phyloP scores from a whole-genome alignment of 495 filamentous ascomycete genomes.

The Penicillium riverlandense region DNA sequence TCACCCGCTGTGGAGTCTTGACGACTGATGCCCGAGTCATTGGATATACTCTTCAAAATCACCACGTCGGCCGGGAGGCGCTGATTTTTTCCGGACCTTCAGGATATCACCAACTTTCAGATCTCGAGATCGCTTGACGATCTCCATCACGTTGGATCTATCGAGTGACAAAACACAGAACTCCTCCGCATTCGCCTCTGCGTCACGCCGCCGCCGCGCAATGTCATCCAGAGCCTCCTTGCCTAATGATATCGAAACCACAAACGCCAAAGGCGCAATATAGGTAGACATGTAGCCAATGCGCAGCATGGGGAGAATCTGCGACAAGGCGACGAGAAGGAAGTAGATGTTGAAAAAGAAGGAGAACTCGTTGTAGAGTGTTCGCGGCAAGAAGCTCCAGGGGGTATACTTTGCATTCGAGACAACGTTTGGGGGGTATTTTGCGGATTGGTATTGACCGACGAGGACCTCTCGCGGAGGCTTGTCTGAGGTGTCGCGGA shows the following conservation, averaged over 20 bases:
- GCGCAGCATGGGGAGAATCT: constrained; percentile 78
- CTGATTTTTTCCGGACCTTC: constrained; percentile 80
- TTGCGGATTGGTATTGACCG: constrained; percentile 31
- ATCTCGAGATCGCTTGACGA: constrained; percentile 75
- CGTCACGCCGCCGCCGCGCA: constrained; percentile 72
- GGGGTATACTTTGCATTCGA: constrained; percentile 99
- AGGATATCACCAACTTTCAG: constrained; percentile 92
- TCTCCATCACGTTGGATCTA: constrained; percentile 39
- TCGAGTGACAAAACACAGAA: constrained; percentile 73
- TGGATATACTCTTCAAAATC: constrained; percentile 74
- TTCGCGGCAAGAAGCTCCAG: constrained; percentile 87
- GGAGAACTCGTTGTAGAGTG: constrained; percentile 96
- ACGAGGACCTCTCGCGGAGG: constrained; percentile 38
- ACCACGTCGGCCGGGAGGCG: constrained; percentile 91
- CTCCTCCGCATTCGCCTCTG: constrained; percentile 88
- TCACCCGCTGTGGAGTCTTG: constrained; percentile 11
- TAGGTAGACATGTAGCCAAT: constrained; percentile 96
- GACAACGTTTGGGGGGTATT: constrained; percentile 64
- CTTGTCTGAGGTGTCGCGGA: constrained; percentile 18
- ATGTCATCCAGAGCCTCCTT: constrained; percentile 98
- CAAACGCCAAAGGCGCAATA: constrained; percentile 85
- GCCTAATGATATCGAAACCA: constrained; percentile 82
- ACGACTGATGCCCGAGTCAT: constrained; percentile 42
- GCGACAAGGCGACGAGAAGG: constrained; percentile 86
- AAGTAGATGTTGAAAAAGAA: constrained; percentile 99